Conservation (phyloP, 495 filamentous ascomycete species). For the Aspergillus bertholletiae region DNA sequence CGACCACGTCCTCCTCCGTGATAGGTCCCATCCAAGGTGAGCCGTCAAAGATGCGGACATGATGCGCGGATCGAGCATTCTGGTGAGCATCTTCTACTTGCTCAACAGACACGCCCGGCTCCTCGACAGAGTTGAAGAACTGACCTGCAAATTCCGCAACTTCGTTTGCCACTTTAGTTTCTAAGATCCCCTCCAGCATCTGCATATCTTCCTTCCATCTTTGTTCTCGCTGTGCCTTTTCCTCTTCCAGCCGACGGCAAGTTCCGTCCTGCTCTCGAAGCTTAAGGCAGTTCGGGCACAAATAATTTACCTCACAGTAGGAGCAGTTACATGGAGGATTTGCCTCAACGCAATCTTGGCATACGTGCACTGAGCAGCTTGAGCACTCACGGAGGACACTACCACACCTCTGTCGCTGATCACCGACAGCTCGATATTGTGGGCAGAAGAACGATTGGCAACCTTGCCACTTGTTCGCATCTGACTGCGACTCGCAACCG, state of each 20-base stretch:
- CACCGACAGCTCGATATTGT: slow-evolving; percentile 44
- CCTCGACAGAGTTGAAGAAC: slow-evolving; percentile 36
- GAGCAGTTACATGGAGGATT: slow-evolving; percentile 52
- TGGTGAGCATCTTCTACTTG: slow-evolving; percentile 6
- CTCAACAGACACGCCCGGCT: neutral
- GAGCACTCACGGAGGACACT: slow-evolving; percentile 50
- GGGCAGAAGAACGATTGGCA: slow-evolving; percentile 59
- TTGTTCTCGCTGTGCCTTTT: slow-evolving; percentile 36
- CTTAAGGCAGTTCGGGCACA: slow-evolving; percentile 52
- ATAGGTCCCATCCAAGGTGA: neutral
- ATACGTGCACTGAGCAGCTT: slow-evolving; percentile 54
- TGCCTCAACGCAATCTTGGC: slow-evolving; percentile 46
- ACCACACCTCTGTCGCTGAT: slow-evolving; percentile 48
- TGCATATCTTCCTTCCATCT: slow-evolving; percentile 46
- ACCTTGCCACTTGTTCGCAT: slow-evolving; percentile 47
- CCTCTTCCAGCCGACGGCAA: slow-evolving; percentile 43
- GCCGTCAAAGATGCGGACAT: neutral
- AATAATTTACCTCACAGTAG: slow-evolving; percentile 50
- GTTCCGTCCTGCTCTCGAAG: slow-evolving; percentile 36
- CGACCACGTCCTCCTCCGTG: neutral
- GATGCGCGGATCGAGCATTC: neutral
- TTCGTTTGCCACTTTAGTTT: slow-evolving; percentile 43
- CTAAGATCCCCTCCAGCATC: slow-evolving; percentile 38
- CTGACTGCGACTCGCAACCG: slow-evolving; percentile 37
- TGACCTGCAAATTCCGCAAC: slow-evolving; percentile 43